phyloP scores from a whole-genome alignment of 2,329 filamentous ascomycete genomes.

The Penicillium digitatum region DNA sequence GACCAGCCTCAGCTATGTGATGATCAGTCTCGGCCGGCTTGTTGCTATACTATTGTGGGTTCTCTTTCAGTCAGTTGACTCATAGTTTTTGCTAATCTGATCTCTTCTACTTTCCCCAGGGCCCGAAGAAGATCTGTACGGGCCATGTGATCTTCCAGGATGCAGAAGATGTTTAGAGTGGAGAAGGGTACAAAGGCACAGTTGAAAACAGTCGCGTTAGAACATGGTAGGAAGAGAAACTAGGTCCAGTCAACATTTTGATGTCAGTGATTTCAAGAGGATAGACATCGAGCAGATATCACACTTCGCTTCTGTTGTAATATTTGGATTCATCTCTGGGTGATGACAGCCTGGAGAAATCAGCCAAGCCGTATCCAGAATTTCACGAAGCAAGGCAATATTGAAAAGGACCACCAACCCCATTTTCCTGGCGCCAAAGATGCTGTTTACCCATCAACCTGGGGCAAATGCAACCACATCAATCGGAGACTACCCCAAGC shows the following conservation, averaged over 20 bases:
- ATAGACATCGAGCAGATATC: slow-evolving; percentile 10
- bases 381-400: neutral
- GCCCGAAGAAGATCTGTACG: slow-evolving; percentile 28
- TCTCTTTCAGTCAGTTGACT: neutral
- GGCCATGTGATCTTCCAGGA: slow-evolving; percentile 24
- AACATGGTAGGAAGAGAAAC: neutral
- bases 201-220: neutral
- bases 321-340: neutral
- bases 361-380: neutral
- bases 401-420: slow-evolving; percentile 3
- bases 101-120: slow-evolving; percentile 13
- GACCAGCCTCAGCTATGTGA: slow-evolving; percentile 23
- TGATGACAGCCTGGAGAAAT: neutral
- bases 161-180: slow-evolving; percentile 15
- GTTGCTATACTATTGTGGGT: slow-evolving; percentile 33
- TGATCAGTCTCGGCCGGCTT: slow-evolving; percentile 27
- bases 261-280: slow-evolving; percentile 13
- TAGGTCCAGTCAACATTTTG: neutral
- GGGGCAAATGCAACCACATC: neutral
- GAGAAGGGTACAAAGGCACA: neutral
- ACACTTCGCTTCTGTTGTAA: neutral
- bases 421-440: slow-evolving; percentile 7
- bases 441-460: slow-evolving; percentile 5
- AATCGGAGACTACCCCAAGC: slow-evolving; percentile 33
- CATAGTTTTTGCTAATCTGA: neutral